Base-by-base conservation (phyloP, 108 stramenopile species). In the Skeletonema costatum region DNA sequence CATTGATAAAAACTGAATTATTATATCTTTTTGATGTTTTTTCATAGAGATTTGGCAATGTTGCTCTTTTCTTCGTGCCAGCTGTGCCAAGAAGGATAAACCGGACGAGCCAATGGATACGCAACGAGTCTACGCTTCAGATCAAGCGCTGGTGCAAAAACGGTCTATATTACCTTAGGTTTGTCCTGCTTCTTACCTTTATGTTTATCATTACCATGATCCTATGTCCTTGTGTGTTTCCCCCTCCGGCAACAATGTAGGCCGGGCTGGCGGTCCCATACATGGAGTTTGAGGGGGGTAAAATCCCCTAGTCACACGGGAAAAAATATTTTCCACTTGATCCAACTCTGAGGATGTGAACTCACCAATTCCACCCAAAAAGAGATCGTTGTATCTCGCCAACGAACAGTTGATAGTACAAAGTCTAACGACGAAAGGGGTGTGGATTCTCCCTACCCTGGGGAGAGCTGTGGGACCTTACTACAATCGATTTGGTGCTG, bases 121-220 rank as follows among this genome's bases (percentile, higher is more conserved):
- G 31, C 5, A 68, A 17, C 39, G 30, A n/a, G 21, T 17, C 74
- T 33, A 63, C 17, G 30, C 14, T 16, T 13, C 33, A 50, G 39
- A 70, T 29, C n/a, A n/a, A 63, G 39, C 46, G 32, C 68, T 21
- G 64, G 30, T 25, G 21, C 31, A 21, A 51, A 39, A n/a, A n/a
- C n/a, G n/a, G n/a, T n/a, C n/a, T n/a, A n/a, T n/a, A n/a, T n/a
- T n/a, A n/a, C n/a, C n/a, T n/a, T n/a, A n/a, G n/a, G n/a, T n/a
- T n/a, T n/a, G n/a, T n/a, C n/a, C n/a, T n/a, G n/a, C n/a, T n/a
- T n/a, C n/a, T n/a, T n/a, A n/a, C n/a, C n/a, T n/a, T n/a, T n/a
- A n/a, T n/a, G n/a, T 36, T 87, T 85, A 87, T 81, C 83, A n/a
- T 86, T 89, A 51, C 81, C 72, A 33, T 79, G 85, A n/a, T 72